A percentile compares a stretch with the other conserved stretches of the same genome.
These are phyloP conservation scores for Termitomyces sp. DNA, from an alignment of 768 basidiomycete genomes.

Conservation along the genomic window DNA sequence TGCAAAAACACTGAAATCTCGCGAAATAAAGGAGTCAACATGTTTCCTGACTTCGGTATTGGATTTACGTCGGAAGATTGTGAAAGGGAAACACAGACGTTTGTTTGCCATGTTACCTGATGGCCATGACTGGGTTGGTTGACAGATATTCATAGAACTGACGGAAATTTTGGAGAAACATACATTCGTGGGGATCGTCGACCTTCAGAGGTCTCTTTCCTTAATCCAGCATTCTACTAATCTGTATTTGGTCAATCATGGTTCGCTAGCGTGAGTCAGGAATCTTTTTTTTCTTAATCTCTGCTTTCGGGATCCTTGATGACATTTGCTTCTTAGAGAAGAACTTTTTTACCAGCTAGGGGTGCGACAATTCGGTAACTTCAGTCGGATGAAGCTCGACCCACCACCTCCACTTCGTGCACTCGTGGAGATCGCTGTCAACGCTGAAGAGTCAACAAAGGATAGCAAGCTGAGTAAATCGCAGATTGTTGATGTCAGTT, in stretches of 20 bases:
- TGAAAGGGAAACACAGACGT: slow-evolving; percentile 68
- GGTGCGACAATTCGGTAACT: slow-evolving; percentile 85
- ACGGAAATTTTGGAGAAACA: slow-evolving; percentile 82
- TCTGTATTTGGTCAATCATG: slow-evolving; percentile 86
- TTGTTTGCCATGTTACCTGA: slow-evolving; percentile 16
- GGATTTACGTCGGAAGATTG: slow-evolving; percentile 52
- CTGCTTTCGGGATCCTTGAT: background rate
- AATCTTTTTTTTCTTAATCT: background rate
- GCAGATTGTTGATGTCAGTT: slow-evolving; percentile 68
- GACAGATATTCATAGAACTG: slow-evolving; percentile 48
- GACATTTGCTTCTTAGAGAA: slow-evolving; percentile 45
- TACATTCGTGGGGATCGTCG: slow-evolving; percentile 90
- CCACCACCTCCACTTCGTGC: slow-evolving; percentile 72
- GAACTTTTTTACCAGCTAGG: slow-evolving; percentile 95
- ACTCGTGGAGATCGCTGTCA: slow-evolving; percentile 75
- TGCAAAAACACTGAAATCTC: slow-evolving; percentile 23
- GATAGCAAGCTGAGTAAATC: slow-evolving; percentile 49
- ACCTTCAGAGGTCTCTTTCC: slow-evolving; percentile 65
- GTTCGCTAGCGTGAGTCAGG: slow-evolving; percentile 66
- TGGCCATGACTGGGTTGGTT: background rate
- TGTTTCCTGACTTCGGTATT: slow-evolving; percentile 74
- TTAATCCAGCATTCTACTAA: slow-evolving; percentile 86
- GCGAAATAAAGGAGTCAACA: slow-evolving; percentile 66
- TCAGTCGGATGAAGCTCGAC: slow-evolving; percentile 70
- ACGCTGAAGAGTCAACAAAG: slow-evolving; percentile 55